These are phyloP conservation scores for Hypoxylon sp. DNA, from an alignment of 2,329 filamentous ascomycete genomes.

Conservation along the genomic window DNA sequence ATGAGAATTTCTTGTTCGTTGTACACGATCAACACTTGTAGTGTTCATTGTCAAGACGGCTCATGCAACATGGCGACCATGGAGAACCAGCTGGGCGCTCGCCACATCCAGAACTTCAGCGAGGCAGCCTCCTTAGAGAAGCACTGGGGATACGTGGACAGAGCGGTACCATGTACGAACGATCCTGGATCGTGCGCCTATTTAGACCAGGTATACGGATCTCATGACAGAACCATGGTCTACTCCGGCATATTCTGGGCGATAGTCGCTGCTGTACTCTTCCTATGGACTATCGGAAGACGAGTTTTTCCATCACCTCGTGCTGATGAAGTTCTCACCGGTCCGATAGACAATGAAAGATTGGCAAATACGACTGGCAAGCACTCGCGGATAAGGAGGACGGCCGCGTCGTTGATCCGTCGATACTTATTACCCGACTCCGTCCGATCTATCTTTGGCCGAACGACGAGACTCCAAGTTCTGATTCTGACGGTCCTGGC, in stretches of 20 bases:
- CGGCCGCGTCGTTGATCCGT: conserved; percentile 59
- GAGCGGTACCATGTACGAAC: conserved; percentile 68
- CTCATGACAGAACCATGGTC: conserved; percentile 64
- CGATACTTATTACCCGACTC: conserved; percentile 73
- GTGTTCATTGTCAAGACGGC: conserved; percentile 15
- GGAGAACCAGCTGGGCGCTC: conserved; percentile 41
- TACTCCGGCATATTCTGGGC: conserved; percentile 66
- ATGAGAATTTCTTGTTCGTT: conserved; percentile 13
- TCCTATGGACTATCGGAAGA: conserved; percentile 58
- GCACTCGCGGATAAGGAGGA: conserved; percentile 52
- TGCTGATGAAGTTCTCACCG: conserved; percentile 44
- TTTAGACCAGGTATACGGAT: conserved; percentile 64
- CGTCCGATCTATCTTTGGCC: conserved; percentile 70
- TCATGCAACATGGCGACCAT: conserved; percentile 45
- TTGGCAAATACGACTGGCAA: conserved; percentile 28
- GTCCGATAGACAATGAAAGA: conserved; percentile 38
- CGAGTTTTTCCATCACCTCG: conserved; percentile 45
- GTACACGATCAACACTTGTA: conserved; percentile 9
- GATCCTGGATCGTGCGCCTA: conserved; percentile 71
- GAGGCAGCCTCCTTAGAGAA: conserved; percentile 56
- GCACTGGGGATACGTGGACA: conserved; percentile 70
- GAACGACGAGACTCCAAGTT: conserved; percentile 77
- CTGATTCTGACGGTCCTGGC: conserved; percentile 69
- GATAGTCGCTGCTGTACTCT: conserved; percentile 59
- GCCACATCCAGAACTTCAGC: conserved; percentile 62